phyloP scores from a whole-genome alignment of 768 basidiomycete genomes.

The Leucogyrophana mollusca region DNA sequence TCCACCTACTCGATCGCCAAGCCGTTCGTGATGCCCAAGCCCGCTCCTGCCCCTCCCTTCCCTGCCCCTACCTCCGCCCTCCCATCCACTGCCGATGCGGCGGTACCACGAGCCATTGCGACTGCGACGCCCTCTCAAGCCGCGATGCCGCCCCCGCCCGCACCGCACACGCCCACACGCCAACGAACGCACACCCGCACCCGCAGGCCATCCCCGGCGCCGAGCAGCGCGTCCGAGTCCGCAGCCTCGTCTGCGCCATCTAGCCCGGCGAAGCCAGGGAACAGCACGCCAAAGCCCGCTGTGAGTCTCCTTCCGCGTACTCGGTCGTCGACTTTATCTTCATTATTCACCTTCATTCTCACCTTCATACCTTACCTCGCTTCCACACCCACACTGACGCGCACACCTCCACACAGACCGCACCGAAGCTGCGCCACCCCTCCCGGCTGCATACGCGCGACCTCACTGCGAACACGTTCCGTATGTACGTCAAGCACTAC shows the following conservation, averaged over 20 bases:
- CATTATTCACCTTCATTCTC: too few relatives aligned
- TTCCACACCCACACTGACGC: too few relatives aligned
- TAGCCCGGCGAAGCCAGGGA: slow-evolving; percentile 19
- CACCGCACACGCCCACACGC: neutral
- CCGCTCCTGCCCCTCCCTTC: slow-evolving; percentile 5
- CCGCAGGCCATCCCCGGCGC: slow-evolving; percentile 19
- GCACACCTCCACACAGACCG: too few relatives aligned
- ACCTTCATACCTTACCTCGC: too few relatives aligned
- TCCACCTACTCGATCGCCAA: slow-evolving; percentile 44
- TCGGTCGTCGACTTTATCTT: too few relatives aligned
- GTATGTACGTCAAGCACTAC: slow-evolving; percentile 76
- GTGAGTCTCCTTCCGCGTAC: too few relatives aligned
- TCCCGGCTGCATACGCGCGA: slow-evolving; percentile 64
- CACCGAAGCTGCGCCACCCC: slow-evolving; percentile 63
- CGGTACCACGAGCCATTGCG: too few relatives aligned
- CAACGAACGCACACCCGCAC: slow-evolving; percentile 2
- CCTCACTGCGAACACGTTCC: slow-evolving; percentile 69
- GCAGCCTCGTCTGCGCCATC: slow-evolving; percentile 27
- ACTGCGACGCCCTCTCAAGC: slow-evolving; percentile 12
- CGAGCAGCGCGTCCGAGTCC: slow-evolving; percentile 23
- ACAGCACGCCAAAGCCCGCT: too few relatives aligned
- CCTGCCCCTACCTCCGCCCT: too few relatives aligned
- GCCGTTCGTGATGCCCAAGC: slow-evolving; percentile 50
- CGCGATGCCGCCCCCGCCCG: too few relatives aligned
- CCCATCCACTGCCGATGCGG: too few relatives aligned